Evolutionary conservation across 2,329 filamentous ascomycete species (phyloP), one percentile per base, ranked within the genome.

Genomic region (Hymenoscyphus scutula): DNA sequence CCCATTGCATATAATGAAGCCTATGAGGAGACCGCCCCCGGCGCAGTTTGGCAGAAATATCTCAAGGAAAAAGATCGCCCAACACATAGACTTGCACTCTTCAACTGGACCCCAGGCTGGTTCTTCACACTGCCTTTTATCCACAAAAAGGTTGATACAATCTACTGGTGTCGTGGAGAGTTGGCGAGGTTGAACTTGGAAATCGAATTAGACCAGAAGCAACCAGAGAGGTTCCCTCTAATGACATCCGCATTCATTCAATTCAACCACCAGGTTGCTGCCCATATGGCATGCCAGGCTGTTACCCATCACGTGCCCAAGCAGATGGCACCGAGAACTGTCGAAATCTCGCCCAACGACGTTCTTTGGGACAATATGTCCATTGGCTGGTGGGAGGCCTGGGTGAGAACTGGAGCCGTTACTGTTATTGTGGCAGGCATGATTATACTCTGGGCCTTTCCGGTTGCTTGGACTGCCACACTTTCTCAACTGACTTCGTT

Each of bases 181-280:
- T 77, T 99, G 30, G 93, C 95, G 19, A 86, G 91, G 15, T 80
- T 98, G 19, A 99, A 98, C 68, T 73, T 93, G 59, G 93, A 98
- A 74, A 97, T 99, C 60, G 93, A 97, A 69, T 80, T 89, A 53
- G 95, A 98, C 68, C 95, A 99, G 74, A 83, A 89, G 59, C 82
- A 95, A 56, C 89, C 90, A 0, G 93, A 97, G 68, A 86, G 89
- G 4, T 98, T 92, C 66, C 93, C 94, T 0, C 78, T 93, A 55
- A 96, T 97, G 92, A 97, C 91, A 71, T 97, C 94, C 0, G 95
- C 95, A 0, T 99, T 99, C 70, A 92, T 99, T 65, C 95, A 99
- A 74, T 99, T 99, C 82, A 97, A 99, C 72, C 90, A 97, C 73
- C 95, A 99, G 74, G 91, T 97, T 1, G 93, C 94, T 5, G 95